These are phyloP conservation scores for Suillus variegatus DNA, from an alignment of 768 basidiomycete species.

Conservation along the genomic window DNA sequence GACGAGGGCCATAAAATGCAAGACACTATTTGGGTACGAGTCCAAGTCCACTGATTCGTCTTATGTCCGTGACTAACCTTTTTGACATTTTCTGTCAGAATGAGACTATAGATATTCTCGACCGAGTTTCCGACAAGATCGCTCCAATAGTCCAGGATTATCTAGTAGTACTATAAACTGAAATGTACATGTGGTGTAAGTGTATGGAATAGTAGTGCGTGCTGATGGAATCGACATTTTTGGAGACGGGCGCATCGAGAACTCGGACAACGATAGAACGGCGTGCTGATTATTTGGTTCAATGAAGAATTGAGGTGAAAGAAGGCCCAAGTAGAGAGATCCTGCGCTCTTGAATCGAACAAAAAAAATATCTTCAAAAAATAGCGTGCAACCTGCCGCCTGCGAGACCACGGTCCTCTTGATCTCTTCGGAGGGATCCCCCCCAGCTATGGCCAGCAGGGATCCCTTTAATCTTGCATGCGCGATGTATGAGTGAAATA, in stretches of 20 bases:
- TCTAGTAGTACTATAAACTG: neutral
- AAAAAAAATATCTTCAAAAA: conserved; percentile 1
- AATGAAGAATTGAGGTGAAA: neutral
- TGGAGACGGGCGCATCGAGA: neutral
- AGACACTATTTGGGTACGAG: conserved; percentile 36
- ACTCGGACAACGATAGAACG: neutral
- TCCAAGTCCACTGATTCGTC: neutral
- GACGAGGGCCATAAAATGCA: conserved; percentile 17
- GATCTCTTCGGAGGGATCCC: neutral
- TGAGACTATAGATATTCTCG: conserved; percentile 24
- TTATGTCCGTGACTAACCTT: too few species aligned
- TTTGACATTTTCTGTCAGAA: conserved; percentile 5
- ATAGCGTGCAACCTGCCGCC: neutral
- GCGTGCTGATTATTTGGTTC: neutral
- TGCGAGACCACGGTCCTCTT: neutral
- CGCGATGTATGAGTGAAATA: too few species aligned
- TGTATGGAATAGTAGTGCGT: too few species aligned
- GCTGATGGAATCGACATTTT: neutral
- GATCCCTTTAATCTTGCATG: too few species aligned
- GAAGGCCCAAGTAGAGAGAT: conserved; percentile 2
- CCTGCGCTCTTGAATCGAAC: conserved; percentile 2
- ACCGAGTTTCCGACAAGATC: conserved; percentile 12
- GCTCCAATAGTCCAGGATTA: neutral
- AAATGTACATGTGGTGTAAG: too few species aligned
- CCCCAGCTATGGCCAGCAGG: neutral